Base-by-base conservation (phyloP, 345 rosid genomes). In the Cochlearia excelsa region DNA sequence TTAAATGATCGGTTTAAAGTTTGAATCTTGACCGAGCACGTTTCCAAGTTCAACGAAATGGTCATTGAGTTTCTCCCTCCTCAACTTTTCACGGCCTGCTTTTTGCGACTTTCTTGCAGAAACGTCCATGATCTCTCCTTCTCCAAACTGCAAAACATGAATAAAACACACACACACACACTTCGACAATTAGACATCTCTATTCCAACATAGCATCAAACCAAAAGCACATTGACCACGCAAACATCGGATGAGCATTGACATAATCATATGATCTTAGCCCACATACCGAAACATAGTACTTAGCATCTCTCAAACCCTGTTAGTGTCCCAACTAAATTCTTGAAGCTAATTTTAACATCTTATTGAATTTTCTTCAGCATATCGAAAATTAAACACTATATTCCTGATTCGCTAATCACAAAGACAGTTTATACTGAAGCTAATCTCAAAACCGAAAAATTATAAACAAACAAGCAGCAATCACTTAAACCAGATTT, bases 41-140 rank as follows among this genome's bases (percentile, higher is more conserved):
- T 80, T 82, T 40, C 95, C 98, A 73, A 91, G 59, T 75, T 85
- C 90, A 1, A 82, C 56, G 67, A 88, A 88, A 38, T 91, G 96
- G 50, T 91, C 96, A 56, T 88, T 91, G 8, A 91, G 81, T 26
- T 92, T 75, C 66, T 91, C 96, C 77, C 98, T 84, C 74, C 98
- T 83, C 80, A 88, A 56, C 71, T 85, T 91, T 69, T 91, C 98
- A 1, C 98, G 82, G 57, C 84, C 98, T 16, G 98, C 96, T 68
- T 91, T 91, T 72, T 88, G 96, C 27, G 72, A 74, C 75, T 80
- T 91, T 46, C 92, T 80, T 7, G 81, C 82, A 52, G 84, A 72
- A 10, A 54, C 48, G 57, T 80, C 84, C 75, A 78, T 79, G 46
- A 51, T 50, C 54, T 78, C 80, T 26, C 23, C 70, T 27, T 72